These are phyloP conservation scores for Phytopythium mirpurense DNA, from an alignment of 352 stramenopile genomes.

Conservation along the genomic window DNA sequence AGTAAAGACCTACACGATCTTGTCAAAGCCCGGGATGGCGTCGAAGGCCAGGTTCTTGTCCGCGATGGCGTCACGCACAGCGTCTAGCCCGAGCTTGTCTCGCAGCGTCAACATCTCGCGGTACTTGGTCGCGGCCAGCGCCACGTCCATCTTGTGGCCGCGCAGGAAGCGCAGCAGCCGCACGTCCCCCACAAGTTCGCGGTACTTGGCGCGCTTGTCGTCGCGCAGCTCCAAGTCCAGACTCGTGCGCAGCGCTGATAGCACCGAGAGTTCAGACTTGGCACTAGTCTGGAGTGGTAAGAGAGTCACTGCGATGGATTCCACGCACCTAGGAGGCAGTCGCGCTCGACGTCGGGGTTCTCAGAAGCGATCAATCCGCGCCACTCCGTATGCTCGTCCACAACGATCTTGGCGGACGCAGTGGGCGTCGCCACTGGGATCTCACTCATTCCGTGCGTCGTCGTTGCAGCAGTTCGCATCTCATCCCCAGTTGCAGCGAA, in stretches of 20 bases:
- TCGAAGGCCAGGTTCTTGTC: conserved; percentile 35
- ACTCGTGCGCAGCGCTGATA: conserved; percentile 45
- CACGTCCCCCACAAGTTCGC: conserved; percentile 53
- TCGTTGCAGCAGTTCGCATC: neutral
- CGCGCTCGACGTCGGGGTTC: conserved; percentile 54
- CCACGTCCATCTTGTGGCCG: conserved; percentile 71
- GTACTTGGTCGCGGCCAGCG: conserved; percentile 50
- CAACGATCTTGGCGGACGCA: conserved; percentile 40
- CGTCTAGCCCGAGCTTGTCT: conserved; percentile 50
- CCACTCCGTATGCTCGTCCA: conserved; percentile 59
- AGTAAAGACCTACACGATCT: conserved; percentile 40
- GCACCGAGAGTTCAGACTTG: neutral
- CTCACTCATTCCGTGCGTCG: conserved; percentile 32
- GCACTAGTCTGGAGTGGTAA: neutral
- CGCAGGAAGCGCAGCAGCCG: conserved; percentile 66
- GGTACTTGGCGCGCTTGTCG: conserved; percentile 27
- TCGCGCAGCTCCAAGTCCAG: conserved; percentile 55
- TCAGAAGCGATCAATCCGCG: conserved; percentile 60
- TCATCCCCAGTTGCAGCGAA: neutral
- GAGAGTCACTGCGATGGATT: neutral
- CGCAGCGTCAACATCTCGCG: conserved; percentile 61
- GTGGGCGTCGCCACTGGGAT: conserved; percentile 54
- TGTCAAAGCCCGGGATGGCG: conserved; percentile 41
- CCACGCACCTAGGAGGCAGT: conserved; percentile 45
- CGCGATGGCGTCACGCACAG: conserved; percentile 49